Base-by-base conservation (phyloP, 2,329 filamentous ascomycete species). In the Nemania bipapillata region DNA sequence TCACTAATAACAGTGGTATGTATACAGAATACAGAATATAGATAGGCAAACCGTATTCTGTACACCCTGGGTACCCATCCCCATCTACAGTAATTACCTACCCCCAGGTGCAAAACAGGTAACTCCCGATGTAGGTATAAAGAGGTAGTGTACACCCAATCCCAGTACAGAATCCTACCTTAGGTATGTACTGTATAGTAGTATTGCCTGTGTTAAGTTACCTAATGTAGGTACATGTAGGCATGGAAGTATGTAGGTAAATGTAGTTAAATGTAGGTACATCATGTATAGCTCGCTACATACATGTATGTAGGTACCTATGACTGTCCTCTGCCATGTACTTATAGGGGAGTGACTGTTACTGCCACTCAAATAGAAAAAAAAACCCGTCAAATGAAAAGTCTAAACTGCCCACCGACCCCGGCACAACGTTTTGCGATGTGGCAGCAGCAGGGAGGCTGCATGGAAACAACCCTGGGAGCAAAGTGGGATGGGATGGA, bases 381-480 rank as follows among this genome's bases (percentile, higher is more conserved):
- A 26, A 22, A 15, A 24, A 22, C 50, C 40, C 42, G 20, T 20
- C 35, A 35, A 17, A 40, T 32, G 24, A 7, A 15, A 59, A 30
- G 12, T 54, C 4, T 4, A 54, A 9, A n/a, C 5, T 35, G 26
- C 37, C 28, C 20, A 26, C 24, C 3, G 40, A 53, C 12, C 56
- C 12, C 37, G 35, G 40, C 49, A 56, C 45, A 2, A 28, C 11
- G 22, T 65, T 61, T 56, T 61, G 42, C 35, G 37, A 67, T 65
- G 63, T 56, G 56, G 63, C 63, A 61, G 63, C 55, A 59, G 37
- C 40, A 61, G 45, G 53, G 20, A 54, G 55, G 37, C 37, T 37
- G 42, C 53, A 57, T 57, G 45, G 49, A 20, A 65, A 45, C 57
- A 66, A 65, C 28, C 50, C 50, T 57, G 42, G n/a, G n/a, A 26